Conservation (phyloP, 768 basidiomycete species). For the Auriscalpium microsporum region DNA sequence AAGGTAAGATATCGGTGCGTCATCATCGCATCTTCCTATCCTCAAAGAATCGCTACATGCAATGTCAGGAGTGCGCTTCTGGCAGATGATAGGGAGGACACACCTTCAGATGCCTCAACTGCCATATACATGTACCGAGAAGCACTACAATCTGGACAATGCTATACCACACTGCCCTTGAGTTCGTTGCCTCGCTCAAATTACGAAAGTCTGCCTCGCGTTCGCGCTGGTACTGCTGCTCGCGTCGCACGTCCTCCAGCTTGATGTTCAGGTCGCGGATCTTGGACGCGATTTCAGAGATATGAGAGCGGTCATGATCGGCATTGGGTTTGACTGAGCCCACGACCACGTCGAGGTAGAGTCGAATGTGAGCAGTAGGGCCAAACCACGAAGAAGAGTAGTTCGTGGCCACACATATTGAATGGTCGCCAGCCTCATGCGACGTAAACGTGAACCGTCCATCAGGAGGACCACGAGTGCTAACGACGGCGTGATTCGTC, state of each 20-base stretch:
- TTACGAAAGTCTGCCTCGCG: constrained; percentile 85
- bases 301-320: constrained; percentile 82
- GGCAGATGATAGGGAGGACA: constrained; percentile 16
- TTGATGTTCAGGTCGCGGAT: constrained; percentile 91
- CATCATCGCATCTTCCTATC: constrained; percentile 68
- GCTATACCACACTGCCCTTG: constrained; percentile 93
- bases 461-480: constrained; percentile 83
- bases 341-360: constrained; percentile 91
- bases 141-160: constrained; percentile 80
- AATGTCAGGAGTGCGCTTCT: background rate
- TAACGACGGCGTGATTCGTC: constrained; percentile 71
- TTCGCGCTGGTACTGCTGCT: constrained; percentile 97
- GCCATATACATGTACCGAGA: constrained; percentile 84
- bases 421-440: constrained; percentile 93
- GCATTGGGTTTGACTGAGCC: constrained; percentile 79
- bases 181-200: constrained; percentile 84
- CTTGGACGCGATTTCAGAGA: constrained; percentile 72
- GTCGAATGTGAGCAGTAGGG: constrained; percentile 76
- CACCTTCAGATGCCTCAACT: constrained; percentile 85
- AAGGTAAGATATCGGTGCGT: constrained; percentile 7
- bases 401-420: constrained; percentile 92
- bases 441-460: constrained; percentile 97
- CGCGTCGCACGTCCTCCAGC: constrained; percentile 84
- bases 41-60: constrained; percentile 69
- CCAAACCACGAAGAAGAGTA: constrained; percentile 72